Evolutionary conservation across 2,329 filamentous ascomycete species (phyloP).

Genomic region (Aspergillus sojae): DNA sequence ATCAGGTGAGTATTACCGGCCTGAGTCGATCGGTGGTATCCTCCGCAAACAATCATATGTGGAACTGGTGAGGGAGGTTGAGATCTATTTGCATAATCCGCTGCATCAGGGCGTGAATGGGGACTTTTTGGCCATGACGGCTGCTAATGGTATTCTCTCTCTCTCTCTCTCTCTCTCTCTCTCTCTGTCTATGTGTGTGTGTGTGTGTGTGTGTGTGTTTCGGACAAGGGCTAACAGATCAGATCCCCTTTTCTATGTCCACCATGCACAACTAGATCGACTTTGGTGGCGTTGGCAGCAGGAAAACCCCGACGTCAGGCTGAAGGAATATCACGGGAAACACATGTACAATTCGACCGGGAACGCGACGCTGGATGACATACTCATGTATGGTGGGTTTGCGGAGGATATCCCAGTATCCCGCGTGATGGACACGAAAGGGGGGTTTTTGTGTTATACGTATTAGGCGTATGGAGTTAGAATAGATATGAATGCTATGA

Average conservation of each 20-base stretch:
- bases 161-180: neutral
- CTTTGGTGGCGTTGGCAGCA: slow-evolving; percentile 39
- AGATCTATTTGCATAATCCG: neutral
- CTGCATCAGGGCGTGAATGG: neutral
- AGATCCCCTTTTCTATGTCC: slow-evolving; percentile 42
- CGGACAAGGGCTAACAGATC: no score
- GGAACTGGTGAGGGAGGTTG: neutral
- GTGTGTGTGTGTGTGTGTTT: no score
- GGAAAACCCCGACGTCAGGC: slow-evolving; percentile 31
- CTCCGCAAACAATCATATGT: neutral
- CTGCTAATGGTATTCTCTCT: slow-evolving; percentile 17
- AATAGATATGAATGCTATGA: no score
- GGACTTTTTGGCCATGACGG: neutral
- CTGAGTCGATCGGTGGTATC: neutral
- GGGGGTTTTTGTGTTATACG: neutral
- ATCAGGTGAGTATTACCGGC: neutral
- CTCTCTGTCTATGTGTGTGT: no score
- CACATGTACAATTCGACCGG: neutral
- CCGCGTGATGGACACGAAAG: neutral
- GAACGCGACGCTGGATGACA: neutral
- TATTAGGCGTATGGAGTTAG: neutral
- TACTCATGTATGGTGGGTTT: neutral
- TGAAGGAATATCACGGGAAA: slow-evolving; percentile 13
- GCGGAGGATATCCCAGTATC: neutral
- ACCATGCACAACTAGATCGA: slow-evolving; percentile 41